Base-by-base conservation (phyloP, 148 eudicot species). In the Chenopodium album region DNA sequence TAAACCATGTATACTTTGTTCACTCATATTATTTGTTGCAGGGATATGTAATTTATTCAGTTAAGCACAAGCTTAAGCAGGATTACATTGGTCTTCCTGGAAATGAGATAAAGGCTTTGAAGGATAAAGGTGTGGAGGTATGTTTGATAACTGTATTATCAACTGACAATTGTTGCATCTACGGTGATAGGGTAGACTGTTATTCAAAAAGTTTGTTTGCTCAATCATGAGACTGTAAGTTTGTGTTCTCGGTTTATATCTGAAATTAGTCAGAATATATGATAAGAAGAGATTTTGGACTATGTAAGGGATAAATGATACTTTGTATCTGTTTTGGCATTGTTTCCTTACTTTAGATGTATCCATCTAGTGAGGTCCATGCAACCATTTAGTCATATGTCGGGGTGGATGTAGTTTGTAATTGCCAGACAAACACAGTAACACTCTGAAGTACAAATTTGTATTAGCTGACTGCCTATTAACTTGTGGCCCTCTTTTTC, bases 1-100 rank as follows among this genome's bases (percentile, higher is more conserved):
- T 50, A 11, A 64, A 20, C 60, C 32, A 37, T 22, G 34, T 76
- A 31, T 76, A 63, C 78, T 23, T 50, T 9, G 44, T 60, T 71
- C 70, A 73, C 0, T 20, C 46, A 12, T 86, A 60, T 64, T 41
- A 9, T 78, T 14, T 84, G 62, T 78, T 85, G 78, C 90, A 96
- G 97, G 99, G 99, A 66, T 95, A 93, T 87, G 68, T 95, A 78
- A 75, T 93, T 73, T 95, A 93, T 88, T 89, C 96, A 31, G 84
- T 88, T 29, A 92, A 78, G 79, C 89, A 93, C 76, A 95, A 95
- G 88, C 98, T 94, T 67, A 95, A 92, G 89, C 88, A 85, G 80
- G 92, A 93, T 85, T 95, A 92, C 82, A 17, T 85, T 82, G 98
- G 99, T 62, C 90, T 90, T 41, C 83, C 98, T 41, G 91, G 90